Percentiles rank a stretch among this genome's conserved stretches.
These are phyloP conservation scores for Neospora caninum DNA, from an alignment of 169 alveolate species.

Conservation along the genomic window DNA sequence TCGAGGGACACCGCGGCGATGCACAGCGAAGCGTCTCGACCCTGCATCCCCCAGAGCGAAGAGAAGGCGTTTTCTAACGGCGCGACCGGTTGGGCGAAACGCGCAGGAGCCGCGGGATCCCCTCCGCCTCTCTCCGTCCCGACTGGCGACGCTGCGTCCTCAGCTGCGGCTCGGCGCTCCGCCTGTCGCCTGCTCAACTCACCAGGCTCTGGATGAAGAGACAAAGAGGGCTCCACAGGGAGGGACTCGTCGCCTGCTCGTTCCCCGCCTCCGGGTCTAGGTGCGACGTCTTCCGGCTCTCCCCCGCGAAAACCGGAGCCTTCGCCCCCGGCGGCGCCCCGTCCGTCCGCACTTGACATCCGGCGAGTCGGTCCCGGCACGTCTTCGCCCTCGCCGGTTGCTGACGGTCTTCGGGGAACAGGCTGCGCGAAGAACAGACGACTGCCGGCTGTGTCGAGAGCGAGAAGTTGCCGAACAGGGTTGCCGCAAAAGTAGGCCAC, in stretches of 20 bases:
- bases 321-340: not conserved
- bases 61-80: not conserved
- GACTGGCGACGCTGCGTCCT: too few relatives aligned
- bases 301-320: too few relatives aligned
- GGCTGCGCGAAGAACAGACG: slow-evolving; percentile 12
- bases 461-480: not conserved
- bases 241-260: too few relatives aligned
- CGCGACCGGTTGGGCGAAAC: not conserved
- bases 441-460: not conserved
- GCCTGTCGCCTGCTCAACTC: too few relatives aligned
- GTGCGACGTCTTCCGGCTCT: not conserved
- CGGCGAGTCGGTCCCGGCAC: not conserved
- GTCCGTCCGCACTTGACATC: not conserved
- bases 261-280: too few relatives aligned
- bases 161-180: too few relatives aligned
- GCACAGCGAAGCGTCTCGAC: not conserved
- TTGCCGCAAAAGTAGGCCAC: slow-evolving; percentile 3
- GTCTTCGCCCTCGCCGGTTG: not conserved
- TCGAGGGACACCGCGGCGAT: not conserved
- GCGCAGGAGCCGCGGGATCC: too few relatives aligned
- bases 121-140: too few relatives aligned
- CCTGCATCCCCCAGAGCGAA: not conserved
- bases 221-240: too few relatives aligned
- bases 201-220: too few relatives aligned
- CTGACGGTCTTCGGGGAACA: not conserved